Base-by-base conservation (phyloP, 768 basidiomycete species). In the Vararia minispora region DNA sequence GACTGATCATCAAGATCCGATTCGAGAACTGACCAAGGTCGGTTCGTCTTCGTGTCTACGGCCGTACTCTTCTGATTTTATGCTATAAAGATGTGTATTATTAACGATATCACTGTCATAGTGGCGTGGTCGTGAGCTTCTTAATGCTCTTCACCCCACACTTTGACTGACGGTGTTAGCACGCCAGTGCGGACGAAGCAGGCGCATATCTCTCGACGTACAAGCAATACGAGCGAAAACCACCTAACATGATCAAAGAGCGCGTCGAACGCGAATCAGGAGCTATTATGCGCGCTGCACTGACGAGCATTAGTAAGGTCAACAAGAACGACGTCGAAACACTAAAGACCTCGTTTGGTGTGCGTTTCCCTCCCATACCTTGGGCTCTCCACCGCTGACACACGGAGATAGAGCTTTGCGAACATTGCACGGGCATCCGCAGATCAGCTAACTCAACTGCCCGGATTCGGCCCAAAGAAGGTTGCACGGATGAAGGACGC, bases 301-400 rank as follows among this genome's bases (percentile, higher is more conserved):
- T 99, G 20, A 98, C 94, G 2, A 77, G 75, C 46, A 86, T 98
- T 51, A 82, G 74, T 53, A 89, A 86, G 49, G 88, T 99, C 45
- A 98, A 98, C 61, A 95, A 94, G 66, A 98, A 94, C 3, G 95
- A 99, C 51, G 89, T 92, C 2, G 79, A 88, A 59, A 98, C 94
- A 3, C 65, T 99, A 28, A 74, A 86, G 16, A 80, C 81, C 2
- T 82, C 88, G n/a, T 80, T 92, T 49, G 92, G 91, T 25, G 94
- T 97, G 62, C 41, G 80, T 36, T 18, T 20, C 20, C 14, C 16
- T n/a, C 9, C 25, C 20, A 13, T 29, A 4, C 28, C 45, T 31
- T 8, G 20, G 28, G 32, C 16, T 22, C 26, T 37, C 28, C 31
- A 45, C n/a, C 20, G 32, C 37, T 42, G 25, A 18, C 20, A 17